Percentiles rank a stretch among this genome's conserved stretches.
phyloP scores from a whole-genome alignment of 1,284 basidiomycete species.

The Thecaphora thlaspeos region DNA sequence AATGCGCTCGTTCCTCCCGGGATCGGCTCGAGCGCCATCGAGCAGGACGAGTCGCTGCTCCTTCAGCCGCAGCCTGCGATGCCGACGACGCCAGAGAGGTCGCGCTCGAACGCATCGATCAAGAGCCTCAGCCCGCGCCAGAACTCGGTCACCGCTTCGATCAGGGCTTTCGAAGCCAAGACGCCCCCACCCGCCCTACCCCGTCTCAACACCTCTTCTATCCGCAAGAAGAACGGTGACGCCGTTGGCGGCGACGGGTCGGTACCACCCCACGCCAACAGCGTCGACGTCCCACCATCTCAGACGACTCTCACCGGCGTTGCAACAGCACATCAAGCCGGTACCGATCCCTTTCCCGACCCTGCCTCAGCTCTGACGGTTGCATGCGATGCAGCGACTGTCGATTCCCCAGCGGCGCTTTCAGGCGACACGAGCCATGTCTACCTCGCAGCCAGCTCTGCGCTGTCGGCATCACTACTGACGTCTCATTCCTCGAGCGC shows the following conservation, averaged over 20 bases:
- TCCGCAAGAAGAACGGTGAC: neutral
- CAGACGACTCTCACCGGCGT: neutral
- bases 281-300: slow-evolving; percentile 3
- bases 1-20: slow-evolving; percentile 30
- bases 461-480: slow-evolving; percentile 8
- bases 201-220: neutral
- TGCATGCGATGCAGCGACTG: neutral
- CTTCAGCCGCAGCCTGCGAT: neutral
- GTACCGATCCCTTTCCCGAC: slow-evolving; percentile 11
- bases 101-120: neutral
- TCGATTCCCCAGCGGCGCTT: slow-evolving; percentile 2
- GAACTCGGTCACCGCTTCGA: neutral
- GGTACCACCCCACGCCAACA: neutral
- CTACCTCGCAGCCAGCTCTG: slow-evolving; percentile 20
- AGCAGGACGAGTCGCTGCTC: too few species aligned
- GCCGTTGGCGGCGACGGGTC: slow-evolving; percentile 4
- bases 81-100: neutral
- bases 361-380: neutral
- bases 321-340: slow-evolving; percentile 6
- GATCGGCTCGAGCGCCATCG: neutral
- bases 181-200: neutral
- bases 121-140: too few species aligned
- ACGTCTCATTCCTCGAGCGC: too few species aligned
- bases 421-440: slow-evolving; percentile 16
- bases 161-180: neutral